Base-by-base conservation (phyloP, 495 filamentous ascomycete species). In the Aspergillus saccharolyticus region DNA sequence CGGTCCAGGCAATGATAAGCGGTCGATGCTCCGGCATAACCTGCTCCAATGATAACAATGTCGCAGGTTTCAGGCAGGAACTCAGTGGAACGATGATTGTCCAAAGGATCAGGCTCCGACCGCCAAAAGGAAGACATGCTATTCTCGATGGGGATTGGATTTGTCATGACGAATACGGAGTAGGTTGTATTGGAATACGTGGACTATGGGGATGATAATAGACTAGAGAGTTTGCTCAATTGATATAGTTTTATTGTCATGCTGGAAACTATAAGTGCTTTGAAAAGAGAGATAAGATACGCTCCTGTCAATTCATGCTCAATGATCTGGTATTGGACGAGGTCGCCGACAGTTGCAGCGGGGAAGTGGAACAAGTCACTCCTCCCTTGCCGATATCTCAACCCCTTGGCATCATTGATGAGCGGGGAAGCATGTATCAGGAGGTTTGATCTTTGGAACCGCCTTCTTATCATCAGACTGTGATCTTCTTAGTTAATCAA, bases 71-170 rank as follows among this genome's bases (percentile, higher is more conserved):
- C 54, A 0, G 91, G 89, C 7, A 94, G 70, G 5, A 79, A 72
- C 12, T 75, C 62, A 0, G 86, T 93, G 2, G 87, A 85, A 2
- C 83, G 78, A 67, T 91, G 84, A 18, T 82, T 83, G 30, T 72
- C 69, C 20, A 74, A 51, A 9, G 47, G 48, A 57, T 77, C 75
- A 0, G 81, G 82, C 46, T 88, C 80, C 18, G 76, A 64, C n/a
- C 71, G 85, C 90, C 90, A 95, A 71, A 88, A 94, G 0, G 90
- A 87, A 19, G 77, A 66, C 4, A 84, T 87, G 16, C 86, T 80
- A 44, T 84, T 77, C 3, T 78, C 52, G 7, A 69, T 62, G 1
- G 75, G 75, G 14, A 59, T 45, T 47, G 64, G 60, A 19, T 56
- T 61, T 44, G 53, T 7, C 50, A 57, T 55, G 25, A 8, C 53